Conservation (phyloP, 2,329 filamentous ascomycete species). For the Fusarium sp. region DNA sequence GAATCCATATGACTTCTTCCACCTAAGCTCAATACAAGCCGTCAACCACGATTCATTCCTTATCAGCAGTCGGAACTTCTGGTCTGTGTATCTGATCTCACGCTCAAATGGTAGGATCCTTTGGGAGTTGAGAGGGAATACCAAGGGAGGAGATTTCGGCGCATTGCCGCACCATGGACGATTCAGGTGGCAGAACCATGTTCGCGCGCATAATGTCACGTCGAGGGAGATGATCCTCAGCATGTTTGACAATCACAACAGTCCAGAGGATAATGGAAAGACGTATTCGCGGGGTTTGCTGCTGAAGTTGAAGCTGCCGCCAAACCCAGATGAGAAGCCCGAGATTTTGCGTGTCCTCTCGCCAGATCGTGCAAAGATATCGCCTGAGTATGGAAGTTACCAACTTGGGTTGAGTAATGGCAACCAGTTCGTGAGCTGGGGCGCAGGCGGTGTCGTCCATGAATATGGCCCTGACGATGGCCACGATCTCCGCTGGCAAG, state of each 20-base stretch:
- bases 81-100: conserved; percentile 38
- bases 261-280: conserved; percentile 4
- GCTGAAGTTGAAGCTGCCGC: conserved; percentile 29
- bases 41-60: conserved; percentile 35
- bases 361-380: conserved; percentile 20
- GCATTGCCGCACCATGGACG: conserved; percentile 38
- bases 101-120: conserved; percentile 32
- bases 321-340: conserved; percentile 6
- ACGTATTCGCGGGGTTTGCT: conserved; percentile 22
- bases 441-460: conserved; percentile 37
- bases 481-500: conserved; percentile 41
- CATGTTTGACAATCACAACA: conserved; percentile 52
- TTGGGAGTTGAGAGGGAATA: conserved; percentile 42
- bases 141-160: conserved; percentile 40
- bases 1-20: conserved; percentile 40
- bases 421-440: conserved; percentile 40
- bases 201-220: conserved; percentile 41
- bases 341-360: conserved; percentile 17
- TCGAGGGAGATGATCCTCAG: conserved; percentile 42
- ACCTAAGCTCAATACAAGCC: conserved; percentile 41
- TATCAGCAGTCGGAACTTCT: conserved; percentile 39
- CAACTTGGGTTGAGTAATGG: conserved; percentile 30
- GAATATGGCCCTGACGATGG: conserved; percentile 39
- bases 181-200: conserved; percentile 52
- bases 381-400: conserved; percentile 33